Percentiles rank a stretch among this genome's conserved stretches.
phyloP scores from a whole-genome alignment of 495 filamentous ascomycete species.

The Endocarpon pusillum region DNA sequence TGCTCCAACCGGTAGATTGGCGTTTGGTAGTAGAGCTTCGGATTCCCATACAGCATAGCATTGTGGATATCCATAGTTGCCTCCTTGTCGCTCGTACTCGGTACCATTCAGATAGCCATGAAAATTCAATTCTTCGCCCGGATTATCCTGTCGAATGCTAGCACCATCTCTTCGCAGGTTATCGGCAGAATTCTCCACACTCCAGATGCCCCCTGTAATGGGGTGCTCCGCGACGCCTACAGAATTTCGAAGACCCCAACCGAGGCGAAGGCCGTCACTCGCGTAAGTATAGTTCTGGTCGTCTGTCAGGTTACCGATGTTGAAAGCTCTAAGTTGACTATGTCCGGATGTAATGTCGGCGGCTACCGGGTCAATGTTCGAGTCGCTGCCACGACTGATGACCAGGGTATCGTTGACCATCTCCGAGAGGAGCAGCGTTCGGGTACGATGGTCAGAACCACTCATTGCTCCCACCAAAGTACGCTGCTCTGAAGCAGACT shows the following conservation, averaged over 20 bases:
- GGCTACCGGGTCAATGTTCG: conserved; percentile 40
- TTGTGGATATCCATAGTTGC: conserved; percentile 49
- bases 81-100: conserved; percentile 18
- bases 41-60: conserved; percentile 49
- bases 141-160: conserved; percentile 54
- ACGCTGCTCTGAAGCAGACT: conserved; percentile 22
- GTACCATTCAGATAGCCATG: conserved; percentile 41
- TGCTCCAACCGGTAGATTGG: conserved; percentile 12
- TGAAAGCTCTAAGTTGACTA: conserved; percentile 50
- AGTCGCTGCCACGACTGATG: conserved; percentile 43
- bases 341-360: conserved; percentile 29
- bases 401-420: conserved; percentile 33
- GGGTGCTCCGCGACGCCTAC: conserved; percentile 49
- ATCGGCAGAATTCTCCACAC: conserved; percentile 59
- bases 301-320: conserved; percentile 28
- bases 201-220: conserved; percentile 37
- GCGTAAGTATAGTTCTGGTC: conserved; percentile 21
- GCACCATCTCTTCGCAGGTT: conserved; percentile 34
- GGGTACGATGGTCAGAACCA: conserved; percentile 38
- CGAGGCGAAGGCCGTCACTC: conserved; percentile 37
- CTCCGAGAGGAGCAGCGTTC: conserved; percentile 42
- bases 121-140: conserved; percentile 59
- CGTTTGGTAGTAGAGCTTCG: conserved; percentile 21
- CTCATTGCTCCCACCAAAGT: conserved; percentile 42
- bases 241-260: conserved; percentile 57